Percentiles rank a stretch among this genome's conserved stretches.
These are phyloP conservation scores for Lodderomyces margitis DNA, from an alignment of 1,139 yeast genomes.

Conservation along the genomic window DNA sequence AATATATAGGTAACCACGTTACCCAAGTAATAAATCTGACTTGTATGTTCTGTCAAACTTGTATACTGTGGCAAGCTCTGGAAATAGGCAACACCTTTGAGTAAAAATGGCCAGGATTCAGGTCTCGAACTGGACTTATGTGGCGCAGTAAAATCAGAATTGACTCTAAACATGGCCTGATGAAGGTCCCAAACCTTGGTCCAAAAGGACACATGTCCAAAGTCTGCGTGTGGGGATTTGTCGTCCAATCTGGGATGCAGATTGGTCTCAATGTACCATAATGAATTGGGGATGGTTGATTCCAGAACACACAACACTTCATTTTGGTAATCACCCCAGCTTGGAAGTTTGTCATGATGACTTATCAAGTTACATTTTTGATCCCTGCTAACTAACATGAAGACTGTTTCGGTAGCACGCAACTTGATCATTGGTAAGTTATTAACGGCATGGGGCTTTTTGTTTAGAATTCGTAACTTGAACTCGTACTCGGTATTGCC, in stretches of 20 bases:
- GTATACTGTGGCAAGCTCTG: slow-evolving; percentile 9
- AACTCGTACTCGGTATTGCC: slow-evolving; percentile 57
- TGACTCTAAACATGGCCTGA: slow-evolving; percentile 31
- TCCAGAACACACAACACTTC: slow-evolving; percentile 74
- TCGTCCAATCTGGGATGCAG: slow-evolving; percentile 47
- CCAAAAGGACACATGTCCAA: slow-evolving; percentile 25
- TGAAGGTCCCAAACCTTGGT: slow-evolving; percentile 36
- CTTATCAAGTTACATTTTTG: slow-evolving; percentile 60
- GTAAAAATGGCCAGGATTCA: slow-evolving; percentile 38
- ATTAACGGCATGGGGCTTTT: slow-evolving; percentile 25
- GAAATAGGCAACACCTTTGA: slow-evolving; percentile 31
- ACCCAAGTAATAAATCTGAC: slow-evolving; percentile 37
- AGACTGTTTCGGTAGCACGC: slow-evolving; percentile 52
- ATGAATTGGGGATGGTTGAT: slow-evolving; percentile 57
- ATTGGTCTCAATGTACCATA: slow-evolving; percentile 66
- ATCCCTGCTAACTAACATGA: slow-evolving; percentile 60
- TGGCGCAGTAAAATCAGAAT: slow-evolving; percentile 24
- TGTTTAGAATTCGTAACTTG: slow-evolving; percentile 37
- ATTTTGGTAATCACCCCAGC: slow-evolving; percentile 68
- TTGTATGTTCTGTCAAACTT: slow-evolving; percentile 22
- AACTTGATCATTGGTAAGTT: slow-evolving; percentile 40
- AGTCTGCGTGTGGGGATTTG: slow-evolving; percentile 23
- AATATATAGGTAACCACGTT: slow-evolving; percentile 33
- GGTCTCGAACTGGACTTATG: slow-evolving; percentile 38
- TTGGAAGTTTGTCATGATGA: slow-evolving; percentile 61